Conservation (phyloP, 1,284 basidiomycete species). For the Agroathelia rolfsii region DNA sequence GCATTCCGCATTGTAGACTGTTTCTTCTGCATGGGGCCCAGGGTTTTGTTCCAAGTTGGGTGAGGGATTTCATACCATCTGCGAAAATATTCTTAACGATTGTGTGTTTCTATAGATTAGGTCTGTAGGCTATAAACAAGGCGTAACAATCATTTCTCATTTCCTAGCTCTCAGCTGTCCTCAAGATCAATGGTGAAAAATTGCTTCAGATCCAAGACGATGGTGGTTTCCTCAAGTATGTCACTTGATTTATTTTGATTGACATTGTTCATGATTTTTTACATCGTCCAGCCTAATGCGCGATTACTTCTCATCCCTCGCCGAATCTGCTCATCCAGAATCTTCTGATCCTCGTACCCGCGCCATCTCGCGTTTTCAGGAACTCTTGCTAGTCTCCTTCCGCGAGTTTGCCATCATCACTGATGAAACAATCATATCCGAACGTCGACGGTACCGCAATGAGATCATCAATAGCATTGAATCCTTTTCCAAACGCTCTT, state of each 20-base stretch:
- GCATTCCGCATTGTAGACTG: constrained; percentile 98
- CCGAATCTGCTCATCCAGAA: constrained; percentile 89
- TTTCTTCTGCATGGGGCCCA: constrained; percentile 98
- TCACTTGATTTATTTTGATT: constrained; percentile 7
- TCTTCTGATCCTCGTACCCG: constrained; percentile 84
- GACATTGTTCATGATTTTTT: constrained; percentile 1
- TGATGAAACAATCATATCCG: constrained; percentile 87
- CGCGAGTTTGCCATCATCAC: constrained; percentile 96
- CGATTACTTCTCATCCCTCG: constrained; percentile 88
- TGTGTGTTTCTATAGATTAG: constrained; percentile 29
- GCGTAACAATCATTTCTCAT: constrained; percentile 9
- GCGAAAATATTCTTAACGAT: too few relatives aligned
- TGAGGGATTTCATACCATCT: constrained; percentile 34
- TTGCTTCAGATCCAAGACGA: constrained; percentile 95
- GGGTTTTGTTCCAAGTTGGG: constrained; percentile 97
- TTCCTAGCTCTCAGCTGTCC: constrained; percentile 55
- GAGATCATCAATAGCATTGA: constrained; percentile 95
- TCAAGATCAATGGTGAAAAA: constrained; percentile 97
- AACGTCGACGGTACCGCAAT: constrained; percentile 79
- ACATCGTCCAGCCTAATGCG: constrained; percentile 67
- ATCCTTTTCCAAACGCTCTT: constrained; percentile 90
- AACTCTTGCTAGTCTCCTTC: constrained; percentile 91
- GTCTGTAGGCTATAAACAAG: constrained; percentile 27
- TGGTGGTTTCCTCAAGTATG: constrained; percentile 89
- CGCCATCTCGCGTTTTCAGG: constrained; percentile 96